These are phyloP conservation scores for Colletotrichum sojae DNA, from an alignment of 2,329 filamentous ascomycete species.

Conservation along the genomic window DNA sequence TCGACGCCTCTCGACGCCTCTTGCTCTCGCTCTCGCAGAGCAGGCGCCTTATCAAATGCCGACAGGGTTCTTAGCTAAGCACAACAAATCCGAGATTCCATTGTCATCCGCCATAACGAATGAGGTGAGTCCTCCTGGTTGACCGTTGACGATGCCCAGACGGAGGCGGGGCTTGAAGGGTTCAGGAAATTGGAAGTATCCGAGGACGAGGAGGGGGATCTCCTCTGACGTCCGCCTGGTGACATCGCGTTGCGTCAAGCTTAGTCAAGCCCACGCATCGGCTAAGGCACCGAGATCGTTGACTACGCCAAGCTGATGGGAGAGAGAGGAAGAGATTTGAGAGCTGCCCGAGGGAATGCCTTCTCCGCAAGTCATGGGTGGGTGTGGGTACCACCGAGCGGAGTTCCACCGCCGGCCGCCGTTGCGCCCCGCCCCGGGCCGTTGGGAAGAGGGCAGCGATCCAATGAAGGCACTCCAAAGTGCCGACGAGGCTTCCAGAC, in stretches of 20 bases:
- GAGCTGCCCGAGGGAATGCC: not conserved
- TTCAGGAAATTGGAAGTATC: not conserved
- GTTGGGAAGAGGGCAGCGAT: conserved; percentile 4
- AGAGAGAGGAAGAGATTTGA: not conserved
- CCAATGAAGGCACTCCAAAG: conserved; percentile 14
- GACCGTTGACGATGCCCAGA: not conserved
- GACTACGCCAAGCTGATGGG: conserved; percentile 8
- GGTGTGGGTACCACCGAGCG: conserved; percentile 9
- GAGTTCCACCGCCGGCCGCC: conserved; percentile 29
- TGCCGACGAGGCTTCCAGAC: conserved; percentile 7
- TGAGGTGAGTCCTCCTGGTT: not conserved
- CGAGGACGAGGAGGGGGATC: not conserved
- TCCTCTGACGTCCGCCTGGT: not conserved
- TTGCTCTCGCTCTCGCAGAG: conserved; percentile 8
- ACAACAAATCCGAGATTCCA: not conserved
- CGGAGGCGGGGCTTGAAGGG: conserved; percentile 1
- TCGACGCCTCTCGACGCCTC: conserved; percentile 10
- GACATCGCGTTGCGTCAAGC: conserved; percentile 18
- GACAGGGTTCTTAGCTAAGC: conserved; percentile 36
- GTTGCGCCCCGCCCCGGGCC: not conserved
- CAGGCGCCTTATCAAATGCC: conserved; percentile 28
- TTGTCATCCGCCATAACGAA: not conserved
- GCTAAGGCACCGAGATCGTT: not conserved
- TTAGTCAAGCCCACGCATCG: conserved; percentile 37
- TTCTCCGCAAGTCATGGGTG: conserved; percentile 16